A percentile compares a stretch with the other conserved stretches of the same genome.
phyloP scores from a whole-genome alignment of 2,329 filamentous ascomycete genomes.

The Sclerotiophoma versabilis region DNA sequence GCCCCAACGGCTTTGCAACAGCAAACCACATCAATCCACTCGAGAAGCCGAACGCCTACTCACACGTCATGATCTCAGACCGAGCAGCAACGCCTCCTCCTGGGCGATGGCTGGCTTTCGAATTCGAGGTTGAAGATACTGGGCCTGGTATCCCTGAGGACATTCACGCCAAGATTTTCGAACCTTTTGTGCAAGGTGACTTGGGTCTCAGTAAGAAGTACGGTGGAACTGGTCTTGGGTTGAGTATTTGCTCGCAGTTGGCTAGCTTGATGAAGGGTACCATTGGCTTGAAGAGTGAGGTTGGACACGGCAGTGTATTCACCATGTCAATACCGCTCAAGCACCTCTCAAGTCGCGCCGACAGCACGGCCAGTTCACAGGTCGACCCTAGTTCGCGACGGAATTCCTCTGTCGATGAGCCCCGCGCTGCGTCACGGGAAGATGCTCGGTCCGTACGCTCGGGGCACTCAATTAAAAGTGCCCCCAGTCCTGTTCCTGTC shows the following conservation, averaged over 20 bases:
- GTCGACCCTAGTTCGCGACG: slow-evolving; percentile 37
- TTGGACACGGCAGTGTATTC: slow-evolving; percentile 80
- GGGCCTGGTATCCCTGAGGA: slow-evolving; percentile 83
- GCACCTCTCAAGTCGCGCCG: slow-evolving; percentile 73
- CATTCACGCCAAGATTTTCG: slow-evolving; percentile 84
- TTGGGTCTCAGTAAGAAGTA: slow-evolving; percentile 87
- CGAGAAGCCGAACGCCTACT: slow-evolving; percentile 48
- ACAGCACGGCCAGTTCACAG: slow-evolving; percentile 55
- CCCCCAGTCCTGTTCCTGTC: slow-evolving; percentile 29
- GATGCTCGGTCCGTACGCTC: slow-evolving; percentile 43
- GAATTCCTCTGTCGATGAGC: slow-evolving; percentile 39
- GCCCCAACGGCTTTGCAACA: slow-evolving; percentile 45
- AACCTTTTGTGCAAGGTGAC: slow-evolving; percentile 95
- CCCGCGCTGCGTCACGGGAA: slow-evolving; percentile 30
- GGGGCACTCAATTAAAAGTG: slow-evolving; percentile 40
- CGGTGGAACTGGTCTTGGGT: slow-evolving; percentile 84
- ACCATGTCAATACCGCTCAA: slow-evolving; percentile 82
- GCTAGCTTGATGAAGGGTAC: slow-evolving; percentile 82
- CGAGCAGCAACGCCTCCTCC: slow-evolving; percentile 58
- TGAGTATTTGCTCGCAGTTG: slow-evolving; percentile 89
- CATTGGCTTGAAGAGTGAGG: slow-evolving; percentile 73
- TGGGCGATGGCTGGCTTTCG: slow-evolving; percentile 74
- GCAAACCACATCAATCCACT: slow-evolving; percentile 55
- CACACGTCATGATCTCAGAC: slow-evolving; percentile 47
- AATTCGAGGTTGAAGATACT: slow-evolving; percentile 88